phyloP scores from a whole-genome alignment of 352 stramenopile species.

The Globisporangium lucens region DNA sequence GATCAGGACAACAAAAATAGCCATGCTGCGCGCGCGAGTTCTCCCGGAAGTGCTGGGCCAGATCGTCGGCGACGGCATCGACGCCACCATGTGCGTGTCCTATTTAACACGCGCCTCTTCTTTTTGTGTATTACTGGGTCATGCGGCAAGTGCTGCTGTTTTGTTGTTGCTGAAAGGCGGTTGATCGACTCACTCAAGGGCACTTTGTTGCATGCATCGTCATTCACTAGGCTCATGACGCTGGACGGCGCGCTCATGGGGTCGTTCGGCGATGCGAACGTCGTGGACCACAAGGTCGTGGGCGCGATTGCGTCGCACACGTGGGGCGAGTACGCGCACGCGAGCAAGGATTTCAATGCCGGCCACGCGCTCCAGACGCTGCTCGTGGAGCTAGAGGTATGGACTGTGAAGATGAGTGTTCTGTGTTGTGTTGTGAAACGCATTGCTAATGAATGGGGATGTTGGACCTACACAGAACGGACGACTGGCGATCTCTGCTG shows the following conservation, averaged over 20 bases:
- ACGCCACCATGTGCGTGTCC: constrained; percentile 62
- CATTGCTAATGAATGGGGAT: neutral
- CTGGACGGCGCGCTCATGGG: constrained; percentile 83
- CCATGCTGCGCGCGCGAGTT: constrained; percentile 77
- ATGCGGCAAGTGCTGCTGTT: neutral
- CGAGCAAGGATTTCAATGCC: constrained; percentile 64
- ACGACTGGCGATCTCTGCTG: constrained; percentile 57
- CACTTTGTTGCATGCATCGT: neutral
- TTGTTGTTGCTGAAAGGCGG: neutral
- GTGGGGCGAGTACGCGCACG: constrained; percentile 79
- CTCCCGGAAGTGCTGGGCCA: constrained; percentile 75
- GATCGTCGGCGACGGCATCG: constrained; percentile 73
- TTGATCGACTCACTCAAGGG: neutral
- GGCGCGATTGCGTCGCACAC: constrained; percentile 82
- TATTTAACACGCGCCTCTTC: neutral
- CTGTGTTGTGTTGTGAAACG: neutral
- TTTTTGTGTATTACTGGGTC: neutral
- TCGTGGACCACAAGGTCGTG: constrained; percentile 81
- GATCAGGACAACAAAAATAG: neutral
- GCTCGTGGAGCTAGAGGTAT: constrained; percentile 72
- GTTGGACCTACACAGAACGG: constrained; percentile 29
- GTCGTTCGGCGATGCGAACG: constrained; percentile 52
- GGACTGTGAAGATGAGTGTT: neutral
- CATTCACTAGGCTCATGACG: constrained; percentile 62
- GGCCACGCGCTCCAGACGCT: constrained; percentile 54